A percentile compares a stretch with the other conserved stretches of the same genome.
Evolutionary conservation across 257 asterid species (phyloP).

Genomic region (Solanum lignicaule): DNA sequence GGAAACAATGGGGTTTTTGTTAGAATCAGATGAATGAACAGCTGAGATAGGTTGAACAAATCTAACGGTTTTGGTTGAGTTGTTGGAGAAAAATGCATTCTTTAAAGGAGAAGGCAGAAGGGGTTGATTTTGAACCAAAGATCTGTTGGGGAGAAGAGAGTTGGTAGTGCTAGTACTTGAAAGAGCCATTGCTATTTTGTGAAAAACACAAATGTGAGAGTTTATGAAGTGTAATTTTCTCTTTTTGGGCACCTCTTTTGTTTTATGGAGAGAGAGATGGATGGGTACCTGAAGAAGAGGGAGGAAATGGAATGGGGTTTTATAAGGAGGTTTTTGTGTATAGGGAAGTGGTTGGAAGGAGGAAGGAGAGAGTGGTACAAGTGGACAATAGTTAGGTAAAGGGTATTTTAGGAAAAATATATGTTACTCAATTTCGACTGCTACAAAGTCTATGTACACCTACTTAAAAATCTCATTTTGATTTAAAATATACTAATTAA

Average conservation of each 20-base stretch:
- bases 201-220: background rate
- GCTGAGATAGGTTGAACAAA: constrained; percentile 31
- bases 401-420: background rate
- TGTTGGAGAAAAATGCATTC: constrained; percentile 1
- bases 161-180: constrained; percentile 12
- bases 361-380: background rate
- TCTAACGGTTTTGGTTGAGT: constrained; percentile 10
- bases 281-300: background rate
- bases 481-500: background rate
- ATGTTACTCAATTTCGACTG: background rate
- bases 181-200: constrained; percentile 22
- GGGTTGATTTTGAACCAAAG: constrained; percentile 7
- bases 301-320: constrained; percentile 5
- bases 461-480: background rate
- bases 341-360: background rate
- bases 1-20: constrained; percentile 20
- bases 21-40: constrained; percentile 31
- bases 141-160: constrained; percentile 29
- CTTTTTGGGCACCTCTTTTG: background rate
- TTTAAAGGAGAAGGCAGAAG: constrained; percentile 4
- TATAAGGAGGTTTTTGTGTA: constrained; percentile 16
- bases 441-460: background rate
- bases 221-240: background rate
- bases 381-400: background rate
- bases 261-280: background rate